Percentiles rank a stretch among this genome's conserved stretches.
Evolutionary conservation across 768 basidiomycete species (phyloP).

Genomic region (Paxillus rubicundulus): DNA sequence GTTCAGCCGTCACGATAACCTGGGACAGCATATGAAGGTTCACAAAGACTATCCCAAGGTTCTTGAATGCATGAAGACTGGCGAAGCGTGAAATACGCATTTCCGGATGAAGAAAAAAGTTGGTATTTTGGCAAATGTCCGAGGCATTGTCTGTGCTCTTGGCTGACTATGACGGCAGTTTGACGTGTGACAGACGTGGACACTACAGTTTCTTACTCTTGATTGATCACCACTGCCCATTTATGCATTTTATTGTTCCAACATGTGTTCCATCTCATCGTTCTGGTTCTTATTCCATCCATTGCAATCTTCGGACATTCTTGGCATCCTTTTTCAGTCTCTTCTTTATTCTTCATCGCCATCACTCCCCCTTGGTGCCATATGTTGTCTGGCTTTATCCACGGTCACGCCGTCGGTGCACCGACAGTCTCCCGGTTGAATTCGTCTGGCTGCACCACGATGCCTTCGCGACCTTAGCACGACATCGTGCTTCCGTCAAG

Average conservation of each 20-base stretch:
- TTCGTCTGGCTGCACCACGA: slow-evolving; percentile 12
- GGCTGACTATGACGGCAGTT: slow-evolving; percentile 22
- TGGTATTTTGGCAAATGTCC: slow-evolving; percentile 17
- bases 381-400: slow-evolving; percentile 20
- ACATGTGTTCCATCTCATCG: slow-evolving; percentile 22
- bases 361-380: slow-evolving; percentile 8
- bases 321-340: slow-evolving; percentile 16
- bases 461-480: slow-evolving; percentile 15
- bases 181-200: slow-evolving; percentile 24
- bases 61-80: slow-evolving; percentile 25
- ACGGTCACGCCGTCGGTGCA: slow-evolving; percentile 16
- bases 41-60: slow-evolving; percentile 46
- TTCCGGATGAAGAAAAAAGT: slow-evolving; percentile 13
- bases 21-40: slow-evolving; percentile 85
- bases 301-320: slow-evolving; percentile 23
- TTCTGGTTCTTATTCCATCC: slow-evolving; percentile 19
- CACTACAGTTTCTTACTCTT: slow-evolving; percentile 24
- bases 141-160: slow-evolving; percentile 19
- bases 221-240: slow-evolving; percentile 7
- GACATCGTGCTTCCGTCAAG: slow-evolving; percentile 21
- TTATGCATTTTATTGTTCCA: slow-evolving; percentile 24
- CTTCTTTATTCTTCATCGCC: background rate
- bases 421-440: slow-evolving; percentile 18
- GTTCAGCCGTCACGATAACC: slow-evolving; percentile 85
- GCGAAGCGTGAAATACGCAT: slow-evolving; percentile 16